Evolutionary conservation across 1,284 basidiomycete genomes (phyloP).

Genomic region (Anthracocystis panici-leucophaei): DNA sequence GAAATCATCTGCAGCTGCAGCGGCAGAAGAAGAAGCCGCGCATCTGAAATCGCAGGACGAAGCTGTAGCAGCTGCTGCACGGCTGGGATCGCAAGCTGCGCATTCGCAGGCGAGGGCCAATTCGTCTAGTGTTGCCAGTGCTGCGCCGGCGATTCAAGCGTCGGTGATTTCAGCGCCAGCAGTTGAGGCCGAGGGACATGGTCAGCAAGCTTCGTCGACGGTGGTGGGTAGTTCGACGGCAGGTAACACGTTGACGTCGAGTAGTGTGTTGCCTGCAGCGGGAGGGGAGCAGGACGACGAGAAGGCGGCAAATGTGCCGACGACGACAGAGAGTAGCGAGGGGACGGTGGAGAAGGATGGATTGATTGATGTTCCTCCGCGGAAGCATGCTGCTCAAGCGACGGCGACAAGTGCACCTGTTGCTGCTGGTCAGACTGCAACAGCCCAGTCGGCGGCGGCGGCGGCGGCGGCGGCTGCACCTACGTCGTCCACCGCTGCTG

Average conservation of each 20-base stretch:
- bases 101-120: constrained; percentile 32
- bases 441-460: not conserved
- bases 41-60: constrained; percentile 33
- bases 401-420: not conserved
- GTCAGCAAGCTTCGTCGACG: constrained; percentile 39
- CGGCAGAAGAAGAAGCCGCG: constrained; percentile 23
- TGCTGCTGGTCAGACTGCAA: not conserved
- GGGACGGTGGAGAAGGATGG: constrained; percentile 43
- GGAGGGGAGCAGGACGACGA: not conserved
- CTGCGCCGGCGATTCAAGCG: constrained; percentile 10
- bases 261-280: not conserved
- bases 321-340: constrained; percentile 32
- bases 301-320: not conserved
- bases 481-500: not conserved
- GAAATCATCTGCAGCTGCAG: constrained; percentile 14
- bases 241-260: constrained; percentile 26
- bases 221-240: constrained; percentile 33
- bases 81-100: constrained; percentile 38
- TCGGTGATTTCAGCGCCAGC: not conserved
- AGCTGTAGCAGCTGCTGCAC: constrained; percentile 37
- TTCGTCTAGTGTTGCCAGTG: not conserved
- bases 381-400: constrained; percentile 13
- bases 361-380: constrained; percentile 29
- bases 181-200: constrained; percentile 15
- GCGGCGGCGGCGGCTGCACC: constrained; percentile 5